Conservation (phyloP, 805 yeast species). For the Ogataea nakhonphanomensis region DNA sequence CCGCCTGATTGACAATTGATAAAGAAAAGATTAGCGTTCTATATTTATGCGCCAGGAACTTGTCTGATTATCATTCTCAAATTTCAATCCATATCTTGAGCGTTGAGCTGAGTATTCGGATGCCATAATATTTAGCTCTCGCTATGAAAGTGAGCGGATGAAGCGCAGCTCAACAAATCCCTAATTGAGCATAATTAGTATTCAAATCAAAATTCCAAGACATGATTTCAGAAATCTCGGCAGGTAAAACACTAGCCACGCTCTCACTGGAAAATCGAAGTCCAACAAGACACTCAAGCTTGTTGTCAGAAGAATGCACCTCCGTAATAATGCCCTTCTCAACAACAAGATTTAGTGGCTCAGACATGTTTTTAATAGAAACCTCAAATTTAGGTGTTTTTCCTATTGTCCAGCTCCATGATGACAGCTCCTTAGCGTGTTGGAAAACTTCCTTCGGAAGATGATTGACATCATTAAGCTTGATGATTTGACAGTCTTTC, state of each 20-base stretch:
- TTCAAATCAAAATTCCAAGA: slow-evolving; percentile 30
- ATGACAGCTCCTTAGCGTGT: slow-evolving; percentile 40
- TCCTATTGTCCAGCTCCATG: slow-evolving; percentile 77
- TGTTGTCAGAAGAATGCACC: slow-evolving; percentile 13
- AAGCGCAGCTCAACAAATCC: background rate
- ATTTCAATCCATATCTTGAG: slow-evolving; percentile 5
- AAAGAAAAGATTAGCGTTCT: background rate
- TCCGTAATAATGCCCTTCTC: slow-evolving; percentile 43
- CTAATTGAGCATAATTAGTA: slow-evolving; percentile 2
- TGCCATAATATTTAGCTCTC: too few relatives aligned
- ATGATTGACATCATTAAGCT: slow-evolving; percentile 22
- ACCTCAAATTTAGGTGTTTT: slow-evolving; percentile 73
- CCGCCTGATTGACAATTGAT: too few relatives aligned
- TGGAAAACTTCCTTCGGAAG: slow-evolving; percentile 39
- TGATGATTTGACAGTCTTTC: slow-evolving; percentile 20
- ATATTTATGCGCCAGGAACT: background rate
- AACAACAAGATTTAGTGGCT: slow-evolving; percentile 38
- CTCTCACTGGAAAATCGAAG: slow-evolving; percentile 22
- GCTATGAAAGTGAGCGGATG: background rate
- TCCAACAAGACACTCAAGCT: slow-evolving; percentile 12
- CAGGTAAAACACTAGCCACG: slow-evolving; percentile 6
- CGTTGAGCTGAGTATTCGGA: background rate
- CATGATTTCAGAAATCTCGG: slow-evolving; percentile 14
- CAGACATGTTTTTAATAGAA: slow-evolving; percentile 34
- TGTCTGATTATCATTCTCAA: slow-evolving; percentile 3